Conservation (phyloP, 208 protist species). For the Trypanosoma rangeli region DNA sequence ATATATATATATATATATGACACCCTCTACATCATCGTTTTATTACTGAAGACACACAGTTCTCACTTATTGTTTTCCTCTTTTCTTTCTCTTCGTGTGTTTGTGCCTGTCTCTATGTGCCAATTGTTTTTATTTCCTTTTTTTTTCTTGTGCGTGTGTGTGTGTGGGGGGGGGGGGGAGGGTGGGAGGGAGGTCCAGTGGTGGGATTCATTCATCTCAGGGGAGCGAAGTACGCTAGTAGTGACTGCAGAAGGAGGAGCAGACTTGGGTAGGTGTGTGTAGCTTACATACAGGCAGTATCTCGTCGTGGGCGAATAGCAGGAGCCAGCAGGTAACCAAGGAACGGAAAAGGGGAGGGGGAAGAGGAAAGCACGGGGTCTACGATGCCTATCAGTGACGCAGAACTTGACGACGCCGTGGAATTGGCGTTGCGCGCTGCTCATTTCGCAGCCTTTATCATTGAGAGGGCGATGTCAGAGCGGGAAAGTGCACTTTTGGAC, state of each 20-base stretch:
- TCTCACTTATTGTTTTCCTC: not conserved
- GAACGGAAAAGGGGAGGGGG: not conserved
- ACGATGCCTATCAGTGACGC: slow-evolving; percentile 43
- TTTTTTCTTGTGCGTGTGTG: too few species aligned
- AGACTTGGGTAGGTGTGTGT: too few species aligned
- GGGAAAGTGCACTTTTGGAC: slow-evolving; percentile 26
- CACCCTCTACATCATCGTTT: not conserved
- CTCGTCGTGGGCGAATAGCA: not conserved
- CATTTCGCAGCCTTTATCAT: slow-evolving; percentile 57
- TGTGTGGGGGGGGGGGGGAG: too few species aligned
- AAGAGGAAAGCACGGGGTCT: not conserved
- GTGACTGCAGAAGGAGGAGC: too few species aligned
- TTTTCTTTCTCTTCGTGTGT: not conserved
- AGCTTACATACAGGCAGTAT: not conserved
- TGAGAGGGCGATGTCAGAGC: slow-evolving; percentile 63
- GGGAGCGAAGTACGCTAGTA: too few species aligned
- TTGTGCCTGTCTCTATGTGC: too few species aligned
- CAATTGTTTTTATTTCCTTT: not conserved
- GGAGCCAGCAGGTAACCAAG: not conserved
- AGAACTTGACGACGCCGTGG: slow-evolving; percentile 61
- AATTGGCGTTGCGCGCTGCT: slow-evolving; percentile 60
- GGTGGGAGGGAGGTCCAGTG: too few species aligned
- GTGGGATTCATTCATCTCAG: too few species aligned
- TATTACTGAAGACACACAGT: not conserved
- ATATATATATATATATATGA: slow-evolving; percentile 8